Base-by-base conservation (phyloP, 176 grass and related monocot species). In the Avena insularis region DNA sequence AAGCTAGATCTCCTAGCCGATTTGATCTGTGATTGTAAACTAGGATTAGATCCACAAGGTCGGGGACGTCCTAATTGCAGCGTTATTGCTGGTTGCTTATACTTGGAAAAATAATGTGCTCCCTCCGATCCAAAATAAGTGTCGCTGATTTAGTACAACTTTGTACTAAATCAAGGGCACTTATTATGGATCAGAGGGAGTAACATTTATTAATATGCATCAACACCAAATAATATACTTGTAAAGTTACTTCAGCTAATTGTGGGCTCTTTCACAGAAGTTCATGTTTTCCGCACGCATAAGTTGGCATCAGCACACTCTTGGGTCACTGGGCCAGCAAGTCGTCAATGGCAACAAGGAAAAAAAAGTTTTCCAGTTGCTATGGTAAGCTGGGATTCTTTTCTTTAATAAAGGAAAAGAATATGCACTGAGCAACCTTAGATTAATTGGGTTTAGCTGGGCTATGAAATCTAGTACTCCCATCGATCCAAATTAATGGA, bases 211-310 rank as follows among this genome's bases (percentile, higher is more conserved):
- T 69, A 10, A 36, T 35, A 13, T 60, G 82, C 71, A 78, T 35
- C 31, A 71, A 49, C 43, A 83, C 47, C 62, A 83, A 82, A 76
- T 60, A 38, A 23, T 71, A 83, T 45, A 62, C 8, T 63, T 33
- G 6, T 0, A 47, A 83, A 83, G 53, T 82, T 51, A 77, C 61
- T 59, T 79, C 31, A 70, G 16, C n/a, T 90, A 48, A 12, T 82
- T 78, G 16, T 83, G 19, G 33, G 23, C 1, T 56, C 23, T 70
- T 48, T 55, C 50, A 31, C 4, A 35, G 0, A 47, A 47, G 17
- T 77, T 64, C 11, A 5, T 70, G 17, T 35, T 54, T 88, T 51
- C 50, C 1, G 0, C 16, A 54, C 16, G 1, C 2, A 51, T 51
- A 76, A 57, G 8, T 75, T 77, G 77, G 49, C 85, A 82, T 16